A percentile compares a stretch with the other conserved stretches of the same genome.
Evolutionary conservation across 441 rosid species (phyloP).

Genomic region (Populus hybrid): DNA sequence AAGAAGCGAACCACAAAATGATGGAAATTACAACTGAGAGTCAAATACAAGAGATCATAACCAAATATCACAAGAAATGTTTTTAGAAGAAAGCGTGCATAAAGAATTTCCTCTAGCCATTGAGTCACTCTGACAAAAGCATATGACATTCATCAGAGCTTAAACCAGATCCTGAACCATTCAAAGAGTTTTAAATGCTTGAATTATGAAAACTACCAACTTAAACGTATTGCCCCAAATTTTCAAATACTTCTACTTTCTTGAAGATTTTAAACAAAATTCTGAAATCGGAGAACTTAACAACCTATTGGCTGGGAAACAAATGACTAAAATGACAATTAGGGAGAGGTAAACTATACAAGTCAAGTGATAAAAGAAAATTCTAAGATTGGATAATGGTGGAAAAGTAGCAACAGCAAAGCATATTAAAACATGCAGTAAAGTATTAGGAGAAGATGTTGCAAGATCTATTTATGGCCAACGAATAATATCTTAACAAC

Average conservation of each 20-base stretch:
- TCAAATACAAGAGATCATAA: too few relatives aligned
- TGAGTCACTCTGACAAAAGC: not conserved
- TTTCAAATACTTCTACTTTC: not conserved
- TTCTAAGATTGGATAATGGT: not conserved
- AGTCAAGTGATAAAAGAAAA: not conserved
- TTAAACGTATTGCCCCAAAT: not conserved
- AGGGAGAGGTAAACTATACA: not conserved
- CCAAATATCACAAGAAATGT: not conserved
- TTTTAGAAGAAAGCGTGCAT: not conserved
- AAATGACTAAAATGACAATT: not conserved
- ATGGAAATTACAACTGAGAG: not conserved
- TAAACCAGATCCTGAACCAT: too few relatives aligned
- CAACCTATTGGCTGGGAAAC: not conserved
- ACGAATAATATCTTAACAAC: not conserved
- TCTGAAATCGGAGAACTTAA: not conserved
- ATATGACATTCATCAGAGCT: not conserved
- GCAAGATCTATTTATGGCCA: slow-evolving; percentile 1
- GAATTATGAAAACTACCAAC: not conserved
- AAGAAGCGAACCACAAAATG: not conserved
- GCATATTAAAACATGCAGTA: not conserved
- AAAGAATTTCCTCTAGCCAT: not conserved
- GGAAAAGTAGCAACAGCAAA: not conserved
- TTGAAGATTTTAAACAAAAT: not conserved
- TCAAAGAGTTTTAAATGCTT: not conserved
- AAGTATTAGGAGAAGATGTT: not conserved